A percentile compares a stretch with the other conserved stretches of the same genome.
These are phyloP conservation scores for Maudiozyma pseudohumilis DNA, from an alignment of 805 yeast genomes.

Conservation along the genomic window DNA sequence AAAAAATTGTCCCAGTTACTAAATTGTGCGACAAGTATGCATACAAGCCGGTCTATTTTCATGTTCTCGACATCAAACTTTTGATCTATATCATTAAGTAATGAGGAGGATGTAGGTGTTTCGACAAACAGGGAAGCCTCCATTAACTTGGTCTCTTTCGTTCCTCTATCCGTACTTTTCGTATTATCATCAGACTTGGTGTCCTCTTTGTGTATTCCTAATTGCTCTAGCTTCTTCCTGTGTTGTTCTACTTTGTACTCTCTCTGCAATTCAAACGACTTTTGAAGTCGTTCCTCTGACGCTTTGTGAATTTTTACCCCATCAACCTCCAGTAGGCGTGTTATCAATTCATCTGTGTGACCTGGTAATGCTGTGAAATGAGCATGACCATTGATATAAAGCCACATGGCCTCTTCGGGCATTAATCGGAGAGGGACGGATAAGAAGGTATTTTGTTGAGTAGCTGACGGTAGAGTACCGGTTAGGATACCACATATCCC, in stretches of 20 bases:
- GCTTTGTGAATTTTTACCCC: constrained; percentile 1
- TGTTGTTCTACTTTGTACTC: constrained; percentile 17
- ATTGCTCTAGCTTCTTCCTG: constrained; percentile 10
- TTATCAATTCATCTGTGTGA: constrained; percentile 14
- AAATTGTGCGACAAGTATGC: constrained; percentile 2
- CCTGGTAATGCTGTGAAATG: constrained; percentile 36
- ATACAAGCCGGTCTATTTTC: neutral
- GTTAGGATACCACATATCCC: constrained; percentile 68
- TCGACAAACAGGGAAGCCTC: constrained; percentile 21
- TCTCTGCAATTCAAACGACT: constrained; percentile 16
- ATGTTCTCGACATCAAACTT: neutral
- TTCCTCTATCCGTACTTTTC: neutral
- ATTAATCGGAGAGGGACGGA: constrained; percentile 73
- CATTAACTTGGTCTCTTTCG: constrained; percentile 7
- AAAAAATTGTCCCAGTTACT: constrained; percentile 18
- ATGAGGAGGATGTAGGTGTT: constrained; percentile 11
- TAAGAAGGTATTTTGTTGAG: constrained; percentile 84
- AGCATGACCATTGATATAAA: constrained; percentile 37
- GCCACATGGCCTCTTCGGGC: constrained; percentile 64
- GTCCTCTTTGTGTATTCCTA: constrained; percentile 12
- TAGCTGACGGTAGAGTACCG: constrained; percentile 83
- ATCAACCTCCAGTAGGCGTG: neutral
- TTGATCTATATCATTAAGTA: neutral
- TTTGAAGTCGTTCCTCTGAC: constrained; percentile 4
- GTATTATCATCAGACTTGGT: neutral